phyloP scores from a whole-genome alignment of 768 basidiomycete genomes.

The Russula emetica region DNA sequence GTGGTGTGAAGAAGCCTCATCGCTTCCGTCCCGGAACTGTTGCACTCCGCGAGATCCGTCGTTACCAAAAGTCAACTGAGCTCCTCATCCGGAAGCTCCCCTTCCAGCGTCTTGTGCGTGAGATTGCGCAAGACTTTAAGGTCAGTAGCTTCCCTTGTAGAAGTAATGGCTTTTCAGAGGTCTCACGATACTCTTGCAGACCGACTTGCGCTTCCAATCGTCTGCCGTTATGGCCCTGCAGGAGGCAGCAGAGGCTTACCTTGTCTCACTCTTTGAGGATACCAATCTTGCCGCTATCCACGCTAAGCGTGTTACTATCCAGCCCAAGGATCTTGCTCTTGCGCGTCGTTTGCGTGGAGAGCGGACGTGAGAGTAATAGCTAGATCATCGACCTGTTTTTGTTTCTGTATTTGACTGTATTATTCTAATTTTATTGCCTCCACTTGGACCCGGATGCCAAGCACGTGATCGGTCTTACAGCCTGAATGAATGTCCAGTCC shows the following conservation, averaged over 20 bases:
- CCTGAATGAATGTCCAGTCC: too few relatives aligned
- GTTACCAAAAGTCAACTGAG: slow-evolving; percentile 41
- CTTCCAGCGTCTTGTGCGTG: slow-evolving; percentile 62
- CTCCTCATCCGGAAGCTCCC: slow-evolving; percentile 49
- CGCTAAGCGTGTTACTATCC: slow-evolving; percentile 50
- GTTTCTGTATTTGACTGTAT: slow-evolving; percentile 28
- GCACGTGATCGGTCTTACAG: not conserved
- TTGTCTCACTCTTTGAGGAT: slow-evolving; percentile 43
- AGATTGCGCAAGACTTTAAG: slow-evolving; percentile 67
- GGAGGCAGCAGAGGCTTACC: slow-evolving; percentile 51
- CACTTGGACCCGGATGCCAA: not conserved
- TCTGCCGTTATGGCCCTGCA: slow-evolving; percentile 61
- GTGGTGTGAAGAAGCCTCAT: slow-evolving; percentile 62
- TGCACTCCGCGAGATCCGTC: slow-evolving; percentile 39
- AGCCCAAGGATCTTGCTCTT: slow-evolving; percentile 53
- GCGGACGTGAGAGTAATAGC: slow-evolving; percentile 34
- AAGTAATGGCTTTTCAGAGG: not conserved
- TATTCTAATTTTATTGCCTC: slow-evolving; percentile 27
- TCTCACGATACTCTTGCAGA: slow-evolving; percentile 32
- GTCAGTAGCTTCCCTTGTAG: slow-evolving; percentile 28
- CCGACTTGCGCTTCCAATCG: slow-evolving; percentile 60
- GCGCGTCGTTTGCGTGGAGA: slow-evolving; percentile 48
- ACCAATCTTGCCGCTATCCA: slow-evolving; percentile 52
- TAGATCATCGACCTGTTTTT: slow-evolving; percentile 4
- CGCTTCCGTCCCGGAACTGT: slow-evolving; percentile 40